These are phyloP conservation scores for Rhizopus sp. DNA, from an alignment of 371 early-diverging fungal genomes.

Conservation along the genomic window DNA sequence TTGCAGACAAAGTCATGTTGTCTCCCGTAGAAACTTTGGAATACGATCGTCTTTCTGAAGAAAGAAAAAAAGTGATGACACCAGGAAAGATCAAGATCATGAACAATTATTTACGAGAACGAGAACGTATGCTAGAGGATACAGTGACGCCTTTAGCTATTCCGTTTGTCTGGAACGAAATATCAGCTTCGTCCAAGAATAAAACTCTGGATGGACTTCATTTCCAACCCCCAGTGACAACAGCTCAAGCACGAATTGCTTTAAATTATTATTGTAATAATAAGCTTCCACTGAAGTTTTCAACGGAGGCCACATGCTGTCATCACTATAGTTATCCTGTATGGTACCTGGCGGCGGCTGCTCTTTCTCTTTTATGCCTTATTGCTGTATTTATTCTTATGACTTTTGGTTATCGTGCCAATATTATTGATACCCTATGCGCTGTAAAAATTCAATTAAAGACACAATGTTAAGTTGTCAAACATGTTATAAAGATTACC, in stretches of 20 bases:
- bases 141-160: constrained; percentile 38
- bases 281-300: constrained; percentile 19
- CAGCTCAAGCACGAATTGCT: constrained; percentile 55
- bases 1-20: constrained; percentile 40
- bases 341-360: constrained; percentile 46
- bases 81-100: constrained; percentile 50
- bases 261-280: constrained; percentile 67
- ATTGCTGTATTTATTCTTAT: constrained; percentile 45
- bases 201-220: constrained; percentile 68
- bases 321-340: constrained; percentile 53
- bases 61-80: constrained; percentile 40
- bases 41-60: constrained; percentile 34
- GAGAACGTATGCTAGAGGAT: constrained; percentile 3
- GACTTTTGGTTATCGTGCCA: neutral
- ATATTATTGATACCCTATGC: no score
- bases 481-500: no score
- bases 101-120: constrained; percentile 53
- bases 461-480: no score
- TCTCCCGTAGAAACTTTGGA: constrained; percentile 43
- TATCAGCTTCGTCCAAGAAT: constrained; percentile 34
- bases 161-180: constrained; percentile 56
- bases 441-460: no score
- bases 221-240: constrained; percentile 47
- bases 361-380: constrained; percentile 43
- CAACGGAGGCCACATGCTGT: constrained; percentile 64